Evolutionary conservation across 768 basidiomycete genomes (phyloP).

Genomic region (Xerocomellus dryophilus): DNA sequence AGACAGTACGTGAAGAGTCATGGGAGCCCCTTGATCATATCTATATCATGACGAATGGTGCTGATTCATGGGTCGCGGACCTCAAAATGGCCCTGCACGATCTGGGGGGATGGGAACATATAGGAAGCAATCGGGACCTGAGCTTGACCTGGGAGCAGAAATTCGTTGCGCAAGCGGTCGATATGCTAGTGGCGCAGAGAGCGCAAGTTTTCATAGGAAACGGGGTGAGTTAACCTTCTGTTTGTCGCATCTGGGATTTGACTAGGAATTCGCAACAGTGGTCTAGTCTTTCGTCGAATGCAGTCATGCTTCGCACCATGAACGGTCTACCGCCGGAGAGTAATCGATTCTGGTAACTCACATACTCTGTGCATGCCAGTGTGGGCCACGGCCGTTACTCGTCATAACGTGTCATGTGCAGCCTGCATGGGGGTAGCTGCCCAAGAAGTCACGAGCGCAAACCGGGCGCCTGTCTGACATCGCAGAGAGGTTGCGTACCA

Average conservation of each 20-base stretch:
- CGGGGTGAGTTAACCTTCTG: conserved; percentile 37
- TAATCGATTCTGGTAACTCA: conserved; percentile 34
- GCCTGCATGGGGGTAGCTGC: background rate
- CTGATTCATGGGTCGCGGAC: conserved; percentile 36
- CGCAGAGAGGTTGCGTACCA: no score
- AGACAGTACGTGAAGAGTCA: conserved; percentile 28
- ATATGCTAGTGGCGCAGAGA: conserved; percentile 46
- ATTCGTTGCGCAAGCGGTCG: conserved; percentile 44
- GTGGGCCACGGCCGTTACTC: no score
- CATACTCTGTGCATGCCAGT: no score
- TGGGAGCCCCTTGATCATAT: conserved; percentile 32
- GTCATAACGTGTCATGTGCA: background rate
- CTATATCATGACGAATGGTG: conserved; percentile 49
- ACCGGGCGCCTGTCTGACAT: no score
- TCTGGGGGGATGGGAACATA: conserved; percentile 35
- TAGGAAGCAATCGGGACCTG: conserved; percentile 42
- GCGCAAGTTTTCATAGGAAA: conserved; percentile 52
- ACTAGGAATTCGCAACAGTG: conserved; percentile 27
- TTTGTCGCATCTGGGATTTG: background rate
- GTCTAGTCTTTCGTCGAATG: conserved; percentile 41
- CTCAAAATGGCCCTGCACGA: conserved; percentile 35
- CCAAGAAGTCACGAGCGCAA: no score
- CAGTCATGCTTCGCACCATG: conserved; percentile 37
- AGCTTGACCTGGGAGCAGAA: conserved; percentile 39
- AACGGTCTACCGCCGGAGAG: conserved; percentile 26